Conservation (phyloP, 2,329 filamentous ascomycete genomes). For the Aspergillus caelatus region DNA sequence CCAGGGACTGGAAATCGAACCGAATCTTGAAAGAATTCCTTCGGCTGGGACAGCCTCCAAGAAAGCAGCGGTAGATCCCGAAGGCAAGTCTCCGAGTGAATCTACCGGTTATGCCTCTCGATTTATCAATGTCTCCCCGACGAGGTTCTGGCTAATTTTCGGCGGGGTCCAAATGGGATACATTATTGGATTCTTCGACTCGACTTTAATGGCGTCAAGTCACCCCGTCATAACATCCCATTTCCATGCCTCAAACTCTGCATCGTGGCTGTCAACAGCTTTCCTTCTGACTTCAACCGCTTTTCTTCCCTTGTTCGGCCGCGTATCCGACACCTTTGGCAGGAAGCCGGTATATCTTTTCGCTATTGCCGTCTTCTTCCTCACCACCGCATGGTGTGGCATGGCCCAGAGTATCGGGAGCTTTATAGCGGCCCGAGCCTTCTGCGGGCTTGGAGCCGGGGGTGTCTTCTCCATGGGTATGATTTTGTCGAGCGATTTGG, state of each 20-base stretch:
- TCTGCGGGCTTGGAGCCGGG: conserved; percentile 73
- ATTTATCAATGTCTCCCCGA: conserved; percentile 42
- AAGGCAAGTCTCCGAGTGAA: conserved; percentile 11
- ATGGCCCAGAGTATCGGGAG: conserved; percentile 68
- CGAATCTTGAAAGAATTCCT: conserved; percentile 27
- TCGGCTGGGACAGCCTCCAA: conserved; percentile 17
- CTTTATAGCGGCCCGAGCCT: conserved; percentile 71
- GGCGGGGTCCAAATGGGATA: conserved; percentile 59
- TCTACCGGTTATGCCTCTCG: conserved; percentile 31
- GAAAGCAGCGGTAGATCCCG: conserved; percentile 8
- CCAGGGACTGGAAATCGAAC: conserved; percentile 30
- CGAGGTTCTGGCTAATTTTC: conserved; percentile 67
- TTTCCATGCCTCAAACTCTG: conserved; percentile 75
- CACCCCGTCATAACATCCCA: conserved; percentile 82
- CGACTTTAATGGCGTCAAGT: conserved; percentile 78
- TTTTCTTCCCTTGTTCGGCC: conserved; percentile 74
- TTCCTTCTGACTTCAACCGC: conserved; percentile 77
- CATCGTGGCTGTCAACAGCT: conserved; percentile 80
- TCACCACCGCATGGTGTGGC: conserved; percentile 71
- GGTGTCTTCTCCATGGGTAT: conserved; percentile 72
- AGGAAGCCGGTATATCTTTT: conserved; percentile 69
- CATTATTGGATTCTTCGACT: conserved; percentile 68
- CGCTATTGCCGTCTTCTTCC: conserved; percentile 62
- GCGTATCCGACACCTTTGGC: conserved; percentile 73
- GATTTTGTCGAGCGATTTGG: conserved; percentile 62